These are phyloP conservation scores for Phytophthora chlamydospora DNA, from an alignment of 352 stramenopile genomes.

Conservation along the genomic window DNA sequence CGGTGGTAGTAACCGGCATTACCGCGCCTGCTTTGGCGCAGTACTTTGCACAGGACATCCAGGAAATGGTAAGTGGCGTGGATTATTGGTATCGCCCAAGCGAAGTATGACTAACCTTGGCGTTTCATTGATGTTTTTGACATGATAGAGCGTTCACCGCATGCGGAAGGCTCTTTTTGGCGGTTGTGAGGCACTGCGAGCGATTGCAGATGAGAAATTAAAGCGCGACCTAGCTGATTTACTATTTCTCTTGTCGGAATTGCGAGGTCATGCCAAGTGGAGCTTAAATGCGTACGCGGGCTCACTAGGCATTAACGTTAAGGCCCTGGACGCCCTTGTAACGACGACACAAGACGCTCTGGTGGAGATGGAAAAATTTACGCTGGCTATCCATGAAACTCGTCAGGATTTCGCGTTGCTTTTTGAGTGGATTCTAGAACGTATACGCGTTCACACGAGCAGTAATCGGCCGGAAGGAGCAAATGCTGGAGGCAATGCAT, in stretches of 20 bases:
- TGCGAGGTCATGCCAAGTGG: constrained; percentile 64
- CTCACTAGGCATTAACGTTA: constrained; percentile 46
- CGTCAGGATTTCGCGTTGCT: constrained; percentile 65
- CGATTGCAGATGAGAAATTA: constrained; percentile 41
- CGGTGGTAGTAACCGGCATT: constrained; percentile 59
- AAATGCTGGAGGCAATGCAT: constrained; percentile 1
- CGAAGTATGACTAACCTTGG: not conserved
- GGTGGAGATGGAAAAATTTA: constrained; percentile 51
- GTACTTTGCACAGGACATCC: constrained; percentile 85
- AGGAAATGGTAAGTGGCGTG: constrained; percentile 66
- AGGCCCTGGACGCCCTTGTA: constrained; percentile 46
- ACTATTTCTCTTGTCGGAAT: constrained; percentile 56
- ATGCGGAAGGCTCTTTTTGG: constrained; percentile 61
- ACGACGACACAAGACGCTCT: constrained; percentile 40
- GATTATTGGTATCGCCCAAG: not conserved
- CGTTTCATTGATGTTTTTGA: not conserved
- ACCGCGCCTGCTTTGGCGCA: constrained; percentile 67
- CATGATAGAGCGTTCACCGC: constrained; percentile 54
- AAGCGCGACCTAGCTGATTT: constrained; percentile 46
- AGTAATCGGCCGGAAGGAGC: constrained; percentile 11
- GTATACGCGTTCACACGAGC: constrained; percentile 69
- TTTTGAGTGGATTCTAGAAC: constrained; percentile 68
- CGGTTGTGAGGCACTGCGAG: constrained; percentile 46
- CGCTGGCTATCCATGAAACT: constrained; percentile 55
- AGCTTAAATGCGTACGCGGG: constrained; percentile 32